A percentile compares a stretch with the other conserved stretches of the same genome.
Evolutionary conservation across 345 rosid genomes (phyloP).

Genomic region (Euphorbia pulcherrima): DNA sequence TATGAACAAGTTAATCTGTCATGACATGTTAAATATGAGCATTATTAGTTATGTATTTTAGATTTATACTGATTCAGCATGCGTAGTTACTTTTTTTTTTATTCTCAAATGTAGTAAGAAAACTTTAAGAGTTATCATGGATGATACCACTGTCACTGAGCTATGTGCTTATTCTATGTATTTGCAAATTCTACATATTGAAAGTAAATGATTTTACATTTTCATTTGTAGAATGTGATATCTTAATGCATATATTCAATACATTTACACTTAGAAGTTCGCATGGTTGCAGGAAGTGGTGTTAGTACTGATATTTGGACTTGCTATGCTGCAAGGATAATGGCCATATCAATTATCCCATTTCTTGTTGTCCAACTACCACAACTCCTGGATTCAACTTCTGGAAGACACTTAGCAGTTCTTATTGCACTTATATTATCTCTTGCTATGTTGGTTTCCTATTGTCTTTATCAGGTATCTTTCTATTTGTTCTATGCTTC

Average conservation of each 20-base stretch:
- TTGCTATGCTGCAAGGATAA: slow-evolving; percentile 73
- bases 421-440: slow-evolving; percentile 64
- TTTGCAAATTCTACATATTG: background rate
- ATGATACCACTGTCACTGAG: background rate
- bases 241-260: background rate
- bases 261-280: background rate
- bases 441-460: slow-evolving; percentile 51
- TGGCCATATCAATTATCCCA: slow-evolving; percentile 77
- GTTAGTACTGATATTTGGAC: slow-evolving; percentile 79
- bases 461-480: slow-evolving; percentile 86
- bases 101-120: background rate
- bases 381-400: slow-evolving; percentile 56
- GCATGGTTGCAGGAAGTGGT: slow-evolving; percentile 18
- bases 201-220: background rate
- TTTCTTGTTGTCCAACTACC: slow-evolving; percentile 81
- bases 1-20: background rate
- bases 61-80: background rate
- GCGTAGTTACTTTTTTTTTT: background rate
- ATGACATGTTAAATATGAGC: background rate
- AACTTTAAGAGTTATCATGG: background rate
- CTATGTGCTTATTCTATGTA: background rate
- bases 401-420: slow-evolving; percentile 67
- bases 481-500: background rate
- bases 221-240: background rate
- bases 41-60: background rate